Conservation (phyloP, 768 basidiomycete species). For the Cystofilobasidium bisporidii region DNA sequence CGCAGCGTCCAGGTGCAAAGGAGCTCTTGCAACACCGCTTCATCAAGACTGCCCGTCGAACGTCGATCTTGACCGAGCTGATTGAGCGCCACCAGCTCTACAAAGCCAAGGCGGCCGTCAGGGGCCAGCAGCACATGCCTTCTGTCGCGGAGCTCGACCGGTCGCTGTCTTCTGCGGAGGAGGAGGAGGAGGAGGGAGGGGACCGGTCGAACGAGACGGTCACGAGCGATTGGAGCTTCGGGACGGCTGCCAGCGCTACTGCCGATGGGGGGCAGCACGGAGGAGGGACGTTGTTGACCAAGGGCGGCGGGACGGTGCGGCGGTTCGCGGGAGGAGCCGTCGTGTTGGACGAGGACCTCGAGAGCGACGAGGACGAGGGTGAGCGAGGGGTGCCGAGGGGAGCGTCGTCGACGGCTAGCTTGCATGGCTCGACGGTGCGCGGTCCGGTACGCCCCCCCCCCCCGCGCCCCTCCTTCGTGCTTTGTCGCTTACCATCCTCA, state of each 20-base stretch:
- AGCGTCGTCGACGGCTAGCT: background rate
- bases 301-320: slow-evolving; percentile 22
- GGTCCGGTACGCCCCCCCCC: slow-evolving; percentile 18
- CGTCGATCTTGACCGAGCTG: slow-evolving; percentile 71
- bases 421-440: slow-evolving; percentile 23
- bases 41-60: slow-evolving; percentile 67
- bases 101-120: slow-evolving; percentile 46
- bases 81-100: slow-evolving; percentile 79
- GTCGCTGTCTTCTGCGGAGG: no score
- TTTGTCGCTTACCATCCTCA: no score
- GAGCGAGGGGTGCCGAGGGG: background rate
- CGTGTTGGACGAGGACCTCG: slow-evolving; percentile 21
- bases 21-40: slow-evolving; percentile 91
- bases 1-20: slow-evolving; percentile 78
- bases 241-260: slow-evolving; percentile 51
- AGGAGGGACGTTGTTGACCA: slow-evolving; percentile 12
- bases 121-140: background rate
- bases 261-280: slow-evolving; percentile 36
- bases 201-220: slow-evolving; percentile 44
- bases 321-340: slow-evolving; percentile 25
- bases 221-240: slow-evolving; percentile 92
- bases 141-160: slow-evolving; percentile 3
- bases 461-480: no score
- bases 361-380: slow-evolving; percentile 33
- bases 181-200: no score